Percentiles rank a stretch among this genome's conserved stretches.
Evolutionary conservation across 129 eudicot genomes (phyloP).

Genomic region (Sambucus nigra): DNA sequence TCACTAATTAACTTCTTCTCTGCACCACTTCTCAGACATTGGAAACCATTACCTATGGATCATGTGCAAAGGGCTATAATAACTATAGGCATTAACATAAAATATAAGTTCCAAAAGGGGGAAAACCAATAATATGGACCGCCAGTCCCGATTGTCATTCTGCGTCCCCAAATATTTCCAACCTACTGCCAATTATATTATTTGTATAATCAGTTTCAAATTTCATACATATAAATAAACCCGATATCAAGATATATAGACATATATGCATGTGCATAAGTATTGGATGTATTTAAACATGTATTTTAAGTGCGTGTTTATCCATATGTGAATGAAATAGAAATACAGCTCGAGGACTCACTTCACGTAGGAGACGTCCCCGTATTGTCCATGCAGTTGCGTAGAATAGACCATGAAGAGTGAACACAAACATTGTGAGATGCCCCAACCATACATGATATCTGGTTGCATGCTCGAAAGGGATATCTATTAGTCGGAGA

Average conservation of each 20-base stretch:
- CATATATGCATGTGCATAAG: background rate
- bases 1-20: no score
- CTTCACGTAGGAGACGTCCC: constrained; percentile 50
- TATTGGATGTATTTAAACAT: background rate
- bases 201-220: no score
- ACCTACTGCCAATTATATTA: no score
- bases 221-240: background rate
- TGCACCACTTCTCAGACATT: no score
- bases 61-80: no score
- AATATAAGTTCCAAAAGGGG: no score
- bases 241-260: background rate
- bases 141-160: no score
- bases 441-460: constrained; percentile 98
- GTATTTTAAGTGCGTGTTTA: background rate
- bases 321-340: constrained; percentile 3
- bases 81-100: no score
- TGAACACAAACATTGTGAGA: constrained; percentile 75
- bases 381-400: constrained; percentile 56
- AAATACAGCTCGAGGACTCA: constrained; percentile 18
- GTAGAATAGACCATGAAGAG: constrained; percentile 70
- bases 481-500: constrained; percentile 67
- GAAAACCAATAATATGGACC: no score
- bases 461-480: constrained; percentile 81
- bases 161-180: no score
- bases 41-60: no score